Percentiles rank a stretch among this genome's conserved stretches.
phyloP scores from a whole-genome alignment of 2,329 filamentous ascomycete species.

The Phyllosticta paracitricarpa region DNA sequence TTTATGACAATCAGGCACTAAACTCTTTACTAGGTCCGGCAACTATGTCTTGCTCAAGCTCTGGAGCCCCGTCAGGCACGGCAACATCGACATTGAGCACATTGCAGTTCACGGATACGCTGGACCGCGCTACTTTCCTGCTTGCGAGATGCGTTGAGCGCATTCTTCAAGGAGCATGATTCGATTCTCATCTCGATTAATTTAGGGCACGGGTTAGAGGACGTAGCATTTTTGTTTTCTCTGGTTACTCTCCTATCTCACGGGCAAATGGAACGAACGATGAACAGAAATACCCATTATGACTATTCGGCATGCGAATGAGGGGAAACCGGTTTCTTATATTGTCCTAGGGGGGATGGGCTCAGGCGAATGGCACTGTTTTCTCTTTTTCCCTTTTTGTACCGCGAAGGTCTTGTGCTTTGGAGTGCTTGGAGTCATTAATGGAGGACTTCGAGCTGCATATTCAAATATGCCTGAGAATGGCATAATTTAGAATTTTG shows the following conservation, averaged over 20 bases:
- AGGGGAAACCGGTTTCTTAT: too few relatives aligned
- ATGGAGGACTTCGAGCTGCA: too few relatives aligned
- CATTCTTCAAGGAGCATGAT: not conserved
- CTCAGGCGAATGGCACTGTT: too few relatives aligned
- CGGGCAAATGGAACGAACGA: not conserved
- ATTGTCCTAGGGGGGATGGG: too few relatives aligned
- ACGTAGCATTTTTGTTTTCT: not conserved
- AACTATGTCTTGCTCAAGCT: conserved; percentile 82
- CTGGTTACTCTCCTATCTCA: not conserved
- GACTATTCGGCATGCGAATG: not conserved
- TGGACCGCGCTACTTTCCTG: conserved; percentile 74
- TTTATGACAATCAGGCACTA: not conserved
- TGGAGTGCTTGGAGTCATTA: too few relatives aligned
- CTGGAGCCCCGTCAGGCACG: conserved; percentile 66
- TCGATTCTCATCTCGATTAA: not conserved
- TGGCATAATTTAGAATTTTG: too few relatives aligned
- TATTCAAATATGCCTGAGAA: too few relatives aligned
- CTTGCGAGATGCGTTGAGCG: conserved; percentile 47
- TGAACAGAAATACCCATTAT: not conserved
- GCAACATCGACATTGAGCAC: conserved; percentile 84
- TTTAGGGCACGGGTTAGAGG: not conserved
- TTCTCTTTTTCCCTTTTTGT: too few relatives aligned
- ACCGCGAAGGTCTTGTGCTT: too few relatives aligned
- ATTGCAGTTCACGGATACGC: conserved; percentile 76
- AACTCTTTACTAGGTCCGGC: conserved; percentile 45